Base-by-base conservation (phyloP, 176 grass and related monocot species). In the Chloris gayana region DNA sequence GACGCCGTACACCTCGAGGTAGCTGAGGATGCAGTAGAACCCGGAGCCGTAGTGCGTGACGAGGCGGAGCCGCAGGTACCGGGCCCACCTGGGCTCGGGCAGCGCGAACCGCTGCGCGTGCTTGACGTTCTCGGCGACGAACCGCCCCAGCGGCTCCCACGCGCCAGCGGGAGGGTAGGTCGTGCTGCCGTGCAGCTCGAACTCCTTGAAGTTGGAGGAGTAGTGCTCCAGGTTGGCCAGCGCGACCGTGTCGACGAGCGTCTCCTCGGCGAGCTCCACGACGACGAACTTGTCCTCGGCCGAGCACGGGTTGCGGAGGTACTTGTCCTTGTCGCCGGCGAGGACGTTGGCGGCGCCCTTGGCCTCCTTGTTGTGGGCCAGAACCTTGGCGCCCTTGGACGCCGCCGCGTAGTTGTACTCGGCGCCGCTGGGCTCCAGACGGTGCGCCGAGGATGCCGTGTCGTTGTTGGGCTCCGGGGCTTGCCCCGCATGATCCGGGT, bases 141-240 rank as follows among this genome's bases (percentile, higher is more conserved):
- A 98, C 14, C 60, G 18, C 0, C 89, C 95, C 3, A 98, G 81
- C 59, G 83, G 69, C 74, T 87, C 86, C 95, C 92, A 92, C 69
- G 67, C 83, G 46, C 5, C 18, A 19, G 4, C 2, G 94, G 91
- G 2, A 2, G 94, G 95, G 77, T 94, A 98, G 82, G 25, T 94
- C 73, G 78, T 82, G 75, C 92, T 92, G 63, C 95, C 95, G 64
- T 80, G 60, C 64, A 98, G 72, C 64, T 91, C 85, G 37, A 91
- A 78, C 45, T 92, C 85, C 54, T 30, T 83, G 64, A 98, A 92
- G 61, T 94, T 98, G 14, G 95, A 98, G 22, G 95, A 94, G 75
- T 98, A 92, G 82, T 98, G 92, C 89, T 98, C 95, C 64, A 92
- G 83, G 84, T 98, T 98, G 9, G 92, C 92, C 41, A 98, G 87